Evolutionary conservation across 306 rosid genomes (phyloP).

Genomic region (Albizia julibrissin): DNA sequence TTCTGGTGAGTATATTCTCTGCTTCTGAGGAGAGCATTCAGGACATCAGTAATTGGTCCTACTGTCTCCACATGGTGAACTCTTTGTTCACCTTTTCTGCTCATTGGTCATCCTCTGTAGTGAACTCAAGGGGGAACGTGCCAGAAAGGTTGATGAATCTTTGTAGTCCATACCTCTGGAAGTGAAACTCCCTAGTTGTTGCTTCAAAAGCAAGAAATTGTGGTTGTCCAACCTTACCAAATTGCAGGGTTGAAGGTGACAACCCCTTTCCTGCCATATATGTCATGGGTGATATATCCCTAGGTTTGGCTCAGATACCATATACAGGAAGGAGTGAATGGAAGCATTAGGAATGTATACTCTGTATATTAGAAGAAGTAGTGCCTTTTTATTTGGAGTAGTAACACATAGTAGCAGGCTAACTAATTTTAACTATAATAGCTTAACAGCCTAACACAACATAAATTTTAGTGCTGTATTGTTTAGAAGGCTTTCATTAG

Average conservation of each 20-base stretch:
- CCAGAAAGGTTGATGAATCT: background rate
- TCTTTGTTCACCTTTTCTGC: background rate
- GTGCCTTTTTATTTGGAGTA: background rate
- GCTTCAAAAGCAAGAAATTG: background rate
- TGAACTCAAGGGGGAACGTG: background rate
- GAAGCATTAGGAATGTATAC: background rate
- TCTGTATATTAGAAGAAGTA: background rate
- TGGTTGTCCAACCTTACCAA: background rate
- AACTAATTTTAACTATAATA: background rate
- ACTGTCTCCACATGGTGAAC: background rate
- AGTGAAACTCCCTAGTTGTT: background rate
- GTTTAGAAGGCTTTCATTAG: background rate
- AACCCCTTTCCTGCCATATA: background rate
- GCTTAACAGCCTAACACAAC: background rate
- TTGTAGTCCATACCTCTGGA: background rate
- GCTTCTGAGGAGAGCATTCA: background rate
- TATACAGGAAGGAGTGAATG: background rate
- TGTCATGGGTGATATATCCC: background rate
- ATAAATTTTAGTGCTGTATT: background rate
- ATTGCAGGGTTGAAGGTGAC: background rate
- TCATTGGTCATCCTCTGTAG: background rate
- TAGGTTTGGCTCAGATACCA: background rate
- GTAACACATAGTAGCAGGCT: background rate
- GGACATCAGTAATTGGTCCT: background rate
- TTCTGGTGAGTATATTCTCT: background rate